Base-by-base conservation (phyloP, 257 asterid genomes). In the Solanum corneliomulleri region DNA sequence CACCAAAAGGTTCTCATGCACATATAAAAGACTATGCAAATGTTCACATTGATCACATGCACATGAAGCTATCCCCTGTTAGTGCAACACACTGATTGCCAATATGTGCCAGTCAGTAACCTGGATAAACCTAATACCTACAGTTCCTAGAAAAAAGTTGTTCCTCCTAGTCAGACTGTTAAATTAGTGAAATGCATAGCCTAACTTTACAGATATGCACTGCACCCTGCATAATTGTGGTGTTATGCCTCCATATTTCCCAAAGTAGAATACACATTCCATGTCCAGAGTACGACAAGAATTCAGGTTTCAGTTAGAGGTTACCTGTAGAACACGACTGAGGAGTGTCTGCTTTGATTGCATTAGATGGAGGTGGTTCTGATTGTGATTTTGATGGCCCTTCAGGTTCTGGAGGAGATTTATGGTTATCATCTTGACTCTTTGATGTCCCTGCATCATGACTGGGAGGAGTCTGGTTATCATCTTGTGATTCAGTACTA, bases 281-380 rank as follows among this genome's bases (percentile, higher is more conserved):
- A 81, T 49, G 68, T 81, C 69, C 44, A 49, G 49, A 18, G 69
- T 27, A 78, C 31, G 11, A 77, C 31, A 78, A 45, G 58, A 69
- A 69, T 74, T 85, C 71, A 85, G 70, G 56, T 31, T 60, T 85
- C 58, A 77, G 27, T 87, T 85, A 31, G 47, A 90, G 91, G 92
- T 92, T 92, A 97, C 99, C 96, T 68, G 88, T 90, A 88, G 94
- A 93, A 69, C 93, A 89, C n/a, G 82, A 86, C 33, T 71, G 69
- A 86, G 84, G 70, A 49, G 88, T 27, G 52, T 52, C 88, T 76
- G 84, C 91, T 86, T 90, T 89, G 47, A 87, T 88, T 77, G 94
- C 87, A 85, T 88, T 92, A 86, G 98, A 89, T 47, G 98, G 94
- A 87, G 97, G 91, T 60, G 96, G 82, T 41, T 60, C 83, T 78